Evolutionary conservation across 345 rosid genomes (phyloP).

Genomic region (Linum tenue): DNA sequence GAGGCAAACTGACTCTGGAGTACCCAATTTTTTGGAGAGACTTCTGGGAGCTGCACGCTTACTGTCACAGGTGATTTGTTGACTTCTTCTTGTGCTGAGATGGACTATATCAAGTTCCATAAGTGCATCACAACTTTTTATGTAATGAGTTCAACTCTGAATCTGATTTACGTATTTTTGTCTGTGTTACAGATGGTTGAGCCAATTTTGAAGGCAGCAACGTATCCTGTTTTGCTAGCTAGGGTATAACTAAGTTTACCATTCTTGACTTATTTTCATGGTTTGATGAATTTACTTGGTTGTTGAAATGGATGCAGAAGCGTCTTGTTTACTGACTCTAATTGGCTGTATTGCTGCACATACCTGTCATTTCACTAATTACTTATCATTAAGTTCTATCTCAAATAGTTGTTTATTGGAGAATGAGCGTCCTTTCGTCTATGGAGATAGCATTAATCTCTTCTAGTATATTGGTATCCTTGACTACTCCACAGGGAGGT

Average conservation of each 20-base stretch:
- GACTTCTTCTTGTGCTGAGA: neutral
- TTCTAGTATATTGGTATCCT: conserved; percentile 2
- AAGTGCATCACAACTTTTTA: neutral
- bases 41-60: conserved; percentile 70
- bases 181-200: conserved; percentile 65
- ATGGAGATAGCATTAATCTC: neutral
- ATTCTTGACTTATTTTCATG: neutral
- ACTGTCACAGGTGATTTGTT: conserved; percentile 53
- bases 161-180: neutral
- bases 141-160: neutral
- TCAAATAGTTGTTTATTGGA: neutral
- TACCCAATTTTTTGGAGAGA: conserved; percentile 60
- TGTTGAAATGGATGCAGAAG: neutral
- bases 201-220: conserved; percentile 83
- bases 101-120: neutral
- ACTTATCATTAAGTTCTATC: neutral
- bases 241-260: neutral
- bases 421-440: neutral
- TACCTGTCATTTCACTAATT: neutral
- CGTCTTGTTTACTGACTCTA: conserved; percentile 5
- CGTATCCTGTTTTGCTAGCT: conserved; percentile 35
- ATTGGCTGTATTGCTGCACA: conserved; percentile 4
- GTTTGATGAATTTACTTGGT: neutral
- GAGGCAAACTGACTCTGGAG: conserved; percentile 44
- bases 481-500: conserved; percentile 45